A percentile compares a stretch with the other conserved stretches of the same genome.
Evolutionary conservation across 345 rosid genomes (phyloP).

Genomic region (Salix arbutifolia): DNA sequence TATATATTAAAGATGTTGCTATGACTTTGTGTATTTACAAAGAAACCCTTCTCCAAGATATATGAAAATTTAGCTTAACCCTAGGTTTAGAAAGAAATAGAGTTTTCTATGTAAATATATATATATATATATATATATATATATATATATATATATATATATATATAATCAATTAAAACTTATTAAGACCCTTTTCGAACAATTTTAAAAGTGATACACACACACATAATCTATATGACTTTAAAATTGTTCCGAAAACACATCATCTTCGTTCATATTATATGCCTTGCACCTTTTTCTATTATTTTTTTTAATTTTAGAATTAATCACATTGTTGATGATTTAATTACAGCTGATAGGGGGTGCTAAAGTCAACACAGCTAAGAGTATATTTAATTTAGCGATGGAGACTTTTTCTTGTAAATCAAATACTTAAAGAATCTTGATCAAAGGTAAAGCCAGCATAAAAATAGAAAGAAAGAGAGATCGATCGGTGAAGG

Average conservation of each 20-base stretch:
- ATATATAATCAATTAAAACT: too few relatives aligned
- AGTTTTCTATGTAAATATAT: too few relatives aligned
- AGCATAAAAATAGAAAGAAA: constrained; percentile 31
- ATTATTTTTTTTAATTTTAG: too few relatives aligned
- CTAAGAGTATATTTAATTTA: not conserved
- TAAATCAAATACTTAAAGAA: constrained; percentile 30
- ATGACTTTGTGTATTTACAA: constrained; percentile 25
- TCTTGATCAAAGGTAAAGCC: constrained; percentile 37
- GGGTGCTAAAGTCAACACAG: constrained; percentile 12
- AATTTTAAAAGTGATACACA: too few relatives aligned
- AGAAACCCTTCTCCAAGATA: constrained; percentile 24
- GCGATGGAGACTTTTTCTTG: constrained; percentile 5
- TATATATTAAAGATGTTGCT: constrained; percentile 23
- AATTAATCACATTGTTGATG: too few relatives aligned
- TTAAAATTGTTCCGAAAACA: too few relatives aligned
- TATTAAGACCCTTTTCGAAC: too few relatives aligned
- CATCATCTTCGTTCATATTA: too few relatives aligned
- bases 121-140: too few relatives aligned
- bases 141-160: too few relatives aligned
- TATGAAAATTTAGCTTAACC: not conserved
- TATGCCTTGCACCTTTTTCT: too few relatives aligned
- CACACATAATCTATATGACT: too few relatives aligned
- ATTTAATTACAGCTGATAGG: not conserved
- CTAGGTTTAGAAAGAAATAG: not conserved
- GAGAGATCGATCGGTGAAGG: constrained; percentile 24